Conservation (phyloP, 2,329 filamentous ascomycete genomes). For the Xylaria arbuscula region DNA sequence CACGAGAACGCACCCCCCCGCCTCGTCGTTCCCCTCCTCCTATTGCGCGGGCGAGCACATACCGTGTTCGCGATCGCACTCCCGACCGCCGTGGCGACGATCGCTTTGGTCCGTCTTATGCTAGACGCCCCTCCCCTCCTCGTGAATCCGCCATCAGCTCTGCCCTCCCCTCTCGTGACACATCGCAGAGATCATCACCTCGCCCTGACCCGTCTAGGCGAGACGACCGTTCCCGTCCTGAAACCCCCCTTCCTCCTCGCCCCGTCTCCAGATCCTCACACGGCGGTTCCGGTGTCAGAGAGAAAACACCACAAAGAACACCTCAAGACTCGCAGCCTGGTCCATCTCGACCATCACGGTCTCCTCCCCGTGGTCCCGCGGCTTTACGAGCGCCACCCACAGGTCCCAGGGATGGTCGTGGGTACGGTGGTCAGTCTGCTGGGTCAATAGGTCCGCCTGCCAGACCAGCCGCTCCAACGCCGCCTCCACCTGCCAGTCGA, state of each 20-base stretch:
- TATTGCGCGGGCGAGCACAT: constrained; percentile 56
- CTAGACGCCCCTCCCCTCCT: constrained; percentile 60
- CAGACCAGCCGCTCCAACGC: constrained; percentile 46
- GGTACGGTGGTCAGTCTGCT: constrained; percentile 47
- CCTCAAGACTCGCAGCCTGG: constrained; percentile 42
- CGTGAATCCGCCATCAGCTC: constrained; percentile 63
- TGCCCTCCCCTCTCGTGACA: constrained; percentile 61
- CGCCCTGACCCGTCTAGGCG: constrained; percentile 59
- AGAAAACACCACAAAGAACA: constrained; percentile 45
- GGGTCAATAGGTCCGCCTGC: constrained; percentile 48
- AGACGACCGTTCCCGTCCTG: constrained; percentile 60
- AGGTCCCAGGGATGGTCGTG: constrained; percentile 56
- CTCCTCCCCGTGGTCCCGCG: constrained; percentile 67
- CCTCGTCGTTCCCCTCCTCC: constrained; percentile 55
- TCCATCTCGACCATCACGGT: constrained; percentile 50
- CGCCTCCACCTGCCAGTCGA: constrained; percentile 42
- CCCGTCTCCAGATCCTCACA: constrained; percentile 49
- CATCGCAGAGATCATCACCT: constrained; percentile 66
- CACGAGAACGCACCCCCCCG: constrained; percentile 50
- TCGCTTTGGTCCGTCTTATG: constrained; percentile 52
- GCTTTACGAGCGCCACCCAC: constrained; percentile 64
- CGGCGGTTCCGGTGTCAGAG: constrained; percentile 40
- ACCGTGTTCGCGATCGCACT: constrained; percentile 65
- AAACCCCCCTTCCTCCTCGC: constrained; percentile 53
- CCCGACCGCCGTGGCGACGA: constrained; percentile 62